These are phyloP conservation scores for Laetiporus sulphureus DNA, from an alignment of 1,284 basidiomycete species.

Conservation along the genomic window DNA sequence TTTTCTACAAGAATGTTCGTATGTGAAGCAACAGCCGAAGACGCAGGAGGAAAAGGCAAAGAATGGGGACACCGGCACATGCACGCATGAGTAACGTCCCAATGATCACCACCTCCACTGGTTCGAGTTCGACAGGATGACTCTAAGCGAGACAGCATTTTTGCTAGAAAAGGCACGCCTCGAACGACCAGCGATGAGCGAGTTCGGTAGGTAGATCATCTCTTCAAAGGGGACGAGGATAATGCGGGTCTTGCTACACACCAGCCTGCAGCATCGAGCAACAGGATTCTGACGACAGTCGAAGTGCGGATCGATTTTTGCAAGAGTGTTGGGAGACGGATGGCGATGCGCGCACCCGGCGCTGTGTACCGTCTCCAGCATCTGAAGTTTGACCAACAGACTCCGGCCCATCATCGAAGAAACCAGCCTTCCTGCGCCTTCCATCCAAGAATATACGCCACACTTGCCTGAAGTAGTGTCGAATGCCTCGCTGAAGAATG, in stretches of 20 bases:
- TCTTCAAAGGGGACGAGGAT: too few species aligned
- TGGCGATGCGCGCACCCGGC: constrained; percentile 20
- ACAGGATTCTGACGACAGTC: constrained; percentile 29
- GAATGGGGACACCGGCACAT: too few species aligned
- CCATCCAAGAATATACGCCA: constrained; percentile 11
- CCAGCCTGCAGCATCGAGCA: constrained; percentile 41
- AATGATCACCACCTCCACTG: too few species aligned
- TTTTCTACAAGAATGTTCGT: too few species aligned
- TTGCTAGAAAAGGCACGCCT: too few species aligned
- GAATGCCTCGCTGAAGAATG: constrained; percentile 12
- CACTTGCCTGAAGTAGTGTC: constrained; percentile 15
- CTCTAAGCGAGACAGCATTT: too few species aligned
- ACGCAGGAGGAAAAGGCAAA: too few species aligned
- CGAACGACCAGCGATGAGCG: too few species aligned
- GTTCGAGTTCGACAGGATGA: too few species aligned
- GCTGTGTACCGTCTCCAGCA: constrained; percentile 16
- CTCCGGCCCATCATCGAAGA: constrained; percentile 10
- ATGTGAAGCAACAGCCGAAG: too few species aligned
- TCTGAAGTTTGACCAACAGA: constrained; percentile 11
- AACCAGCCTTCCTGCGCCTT: constrained; percentile 9
- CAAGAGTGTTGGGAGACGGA: constrained; percentile 10
- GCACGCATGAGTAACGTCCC: too few species aligned
- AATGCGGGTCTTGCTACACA: constrained; percentile 12
- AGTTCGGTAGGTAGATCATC: too few species aligned
- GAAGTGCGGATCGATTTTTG: constrained; percentile 12